These are phyloP conservation scores for Miscanthus lutarioriparius DNA, from an alignment of 176 grass and related monocot species.

Conservation along the genomic window DNA sequence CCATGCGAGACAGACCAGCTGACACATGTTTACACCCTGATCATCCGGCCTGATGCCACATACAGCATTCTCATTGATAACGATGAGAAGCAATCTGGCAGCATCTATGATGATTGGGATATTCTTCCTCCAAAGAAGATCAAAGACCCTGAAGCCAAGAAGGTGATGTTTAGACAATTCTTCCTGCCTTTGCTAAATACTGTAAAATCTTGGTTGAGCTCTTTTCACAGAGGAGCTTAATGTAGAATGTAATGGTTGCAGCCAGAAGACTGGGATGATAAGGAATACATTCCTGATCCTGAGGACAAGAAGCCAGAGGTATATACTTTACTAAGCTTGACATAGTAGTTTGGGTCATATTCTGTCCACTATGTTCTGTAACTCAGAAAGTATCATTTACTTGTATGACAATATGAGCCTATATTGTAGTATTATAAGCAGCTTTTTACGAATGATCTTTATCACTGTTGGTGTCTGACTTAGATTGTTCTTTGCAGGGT, in stretches of 20 bases:
- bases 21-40: conserved; percentile 80
- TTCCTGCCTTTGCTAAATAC: background rate
- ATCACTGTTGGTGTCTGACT: background rate
- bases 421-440: background rate
- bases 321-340: background rate
- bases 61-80: conserved; percentile 90
- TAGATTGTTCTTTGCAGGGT: conserved; percentile 46
- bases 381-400: background rate
- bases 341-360: background rate
- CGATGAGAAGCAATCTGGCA: conserved; percentile 73
- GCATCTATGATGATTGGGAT: conserved; percentile 82
- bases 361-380: background rate
- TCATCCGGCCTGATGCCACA: conserved; percentile 75
- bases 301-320: conserved; percentile 92
- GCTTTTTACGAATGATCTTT: background rate
- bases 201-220: background rate
- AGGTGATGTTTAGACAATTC: conserved; percentile 35
- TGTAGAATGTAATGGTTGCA: conserved; percentile 23
- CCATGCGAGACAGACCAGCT: conserved; percentile 80
- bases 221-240: conserved; percentile 15
- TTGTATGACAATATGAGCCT: background rate
- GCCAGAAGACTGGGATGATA: conserved; percentile 97
- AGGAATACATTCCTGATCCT: conserved; percentile 83
- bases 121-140: conserved; percentile 82
- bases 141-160: conserved; percentile 79